These are phyloP conservation scores for Fraxinus quadrangulata DNA, from an alignment of 257 asterid genomes.

Conservation along the genomic window DNA sequence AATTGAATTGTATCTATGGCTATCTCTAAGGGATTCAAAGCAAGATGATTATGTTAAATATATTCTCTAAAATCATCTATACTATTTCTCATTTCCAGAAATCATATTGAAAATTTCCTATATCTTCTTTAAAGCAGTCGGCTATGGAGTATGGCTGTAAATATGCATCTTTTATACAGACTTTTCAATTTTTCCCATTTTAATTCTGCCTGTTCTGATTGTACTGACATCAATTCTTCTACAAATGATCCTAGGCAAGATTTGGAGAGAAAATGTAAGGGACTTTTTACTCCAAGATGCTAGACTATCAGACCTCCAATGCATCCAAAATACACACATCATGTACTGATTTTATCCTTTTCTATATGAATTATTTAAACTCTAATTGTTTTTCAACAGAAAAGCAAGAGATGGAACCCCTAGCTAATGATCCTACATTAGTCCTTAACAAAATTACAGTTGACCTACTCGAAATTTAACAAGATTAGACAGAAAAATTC, in stretches of 20 bases:
- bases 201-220: neutral
- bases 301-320: neutral
- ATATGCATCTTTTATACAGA: too few relatives aligned
- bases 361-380: constrained; percentile 4
- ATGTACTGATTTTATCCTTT: neutral
- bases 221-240: neutral
- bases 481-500: constrained; percentile 12
- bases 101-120: neutral
- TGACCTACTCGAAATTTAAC: constrained; percentile 14
- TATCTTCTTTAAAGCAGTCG: too few relatives aligned
- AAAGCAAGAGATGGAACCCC: constrained; percentile 13
- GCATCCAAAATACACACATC: neutral
- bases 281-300: neutral
- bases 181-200: neutral
- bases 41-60: neutral
- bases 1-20: neutral
- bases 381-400: constrained; percentile 9
- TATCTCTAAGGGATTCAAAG: neutral
- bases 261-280: neutral
- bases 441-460: constrained; percentile 22
- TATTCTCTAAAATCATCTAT: neutral
- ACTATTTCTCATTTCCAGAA: neutral
- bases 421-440: constrained; percentile 25
- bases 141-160: too few relatives aligned
- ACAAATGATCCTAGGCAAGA: neutral